These are phyloP conservation scores for Kodamaea leandrae DNA, from an alignment of 805 yeast genomes.

Conservation along the genomic window DNA sequence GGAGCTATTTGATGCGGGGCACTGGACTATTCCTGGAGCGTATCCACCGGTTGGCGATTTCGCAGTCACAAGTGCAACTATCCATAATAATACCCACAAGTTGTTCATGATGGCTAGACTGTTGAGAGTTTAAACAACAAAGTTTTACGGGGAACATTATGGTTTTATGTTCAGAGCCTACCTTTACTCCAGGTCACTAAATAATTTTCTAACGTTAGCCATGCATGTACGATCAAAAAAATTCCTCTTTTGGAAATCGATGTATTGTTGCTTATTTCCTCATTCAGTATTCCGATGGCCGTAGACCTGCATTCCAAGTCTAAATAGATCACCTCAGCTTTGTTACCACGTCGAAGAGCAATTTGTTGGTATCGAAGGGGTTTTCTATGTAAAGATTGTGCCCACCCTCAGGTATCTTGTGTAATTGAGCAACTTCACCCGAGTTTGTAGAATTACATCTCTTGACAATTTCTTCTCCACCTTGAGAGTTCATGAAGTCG, in stretches of 20 bases:
- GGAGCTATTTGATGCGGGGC: slow-evolving; percentile 20
- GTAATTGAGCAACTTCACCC: not conserved
- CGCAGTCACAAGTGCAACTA: slow-evolving; percentile 7
- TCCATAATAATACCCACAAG: not conserved
- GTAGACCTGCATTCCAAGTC: no score
- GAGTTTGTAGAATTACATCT: slow-evolving; percentile 1
- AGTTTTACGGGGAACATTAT: not conserved
- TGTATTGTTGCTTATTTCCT: no score
- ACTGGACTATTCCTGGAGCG: slow-evolving; percentile 30
- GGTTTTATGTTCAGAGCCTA: no score
- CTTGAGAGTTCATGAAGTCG: slow-evolving; percentile 70
- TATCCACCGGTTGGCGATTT: slow-evolving; percentile 13
- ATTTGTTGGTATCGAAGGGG: slow-evolving; percentile 40
- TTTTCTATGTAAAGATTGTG: slow-evolving; percentile 46
- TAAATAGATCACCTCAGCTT: not conserved
- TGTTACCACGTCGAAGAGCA: slow-evolving; percentile 17
- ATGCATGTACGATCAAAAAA: no score
- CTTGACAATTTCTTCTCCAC: slow-evolving; percentile 42
- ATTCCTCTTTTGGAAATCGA: not conserved
- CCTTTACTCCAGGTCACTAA: no score
- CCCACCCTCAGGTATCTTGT: slow-evolving; percentile 37
- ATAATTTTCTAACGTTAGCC: no score
- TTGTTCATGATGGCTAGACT: not conserved
- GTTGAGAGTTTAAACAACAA: not conserved
- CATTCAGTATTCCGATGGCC: no score